Evolutionary conservation across 306 rosid species (phyloP).

Genomic region (Pachyrhizus erosus): DNA sequence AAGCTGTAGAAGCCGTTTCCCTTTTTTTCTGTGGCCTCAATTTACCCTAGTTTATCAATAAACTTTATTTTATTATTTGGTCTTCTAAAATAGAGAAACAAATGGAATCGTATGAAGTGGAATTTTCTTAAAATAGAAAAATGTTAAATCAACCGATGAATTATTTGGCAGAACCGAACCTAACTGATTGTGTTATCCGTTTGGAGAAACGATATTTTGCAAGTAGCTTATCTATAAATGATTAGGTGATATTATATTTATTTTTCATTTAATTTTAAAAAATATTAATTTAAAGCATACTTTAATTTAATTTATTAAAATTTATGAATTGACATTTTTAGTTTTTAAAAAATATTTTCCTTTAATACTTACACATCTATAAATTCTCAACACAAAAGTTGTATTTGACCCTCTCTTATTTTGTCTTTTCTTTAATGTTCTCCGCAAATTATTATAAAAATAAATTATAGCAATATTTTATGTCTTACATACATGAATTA

Average conservation of each 20-base stretch:
- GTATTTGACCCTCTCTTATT: too few relatives aligned
- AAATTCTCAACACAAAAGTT: too few relatives aligned
- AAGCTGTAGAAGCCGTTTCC: background rate
- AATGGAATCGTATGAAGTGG: constrained; percentile 17
- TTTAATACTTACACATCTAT: too few relatives aligned
- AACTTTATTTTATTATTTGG: background rate
- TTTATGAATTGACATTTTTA: too few relatives aligned
- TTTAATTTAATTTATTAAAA: too few relatives aligned
- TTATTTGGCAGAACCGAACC: constrained; percentile 9
- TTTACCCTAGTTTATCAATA: background rate
- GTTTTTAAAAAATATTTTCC: too few relatives aligned
- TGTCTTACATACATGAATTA: too few relatives aligned
- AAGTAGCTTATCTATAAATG: background rate
- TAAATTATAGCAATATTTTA: too few relatives aligned
- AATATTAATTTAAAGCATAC: too few relatives aligned
- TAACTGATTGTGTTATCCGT: background rate
- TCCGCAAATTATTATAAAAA: too few relatives aligned
- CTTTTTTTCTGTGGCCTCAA: background rate
- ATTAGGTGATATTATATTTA: background rate
- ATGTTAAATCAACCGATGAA: constrained; percentile 3
- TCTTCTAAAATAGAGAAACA: constrained; percentile 37
- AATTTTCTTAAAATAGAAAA: constrained; percentile 17
- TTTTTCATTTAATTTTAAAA: background rate
- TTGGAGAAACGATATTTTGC: background rate
- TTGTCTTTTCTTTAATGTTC: too few relatives aligned